These are phyloP conservation scores for Trametes maxima DNA, from an alignment of 768 basidiomycete species.

Conservation along the genomic window DNA sequence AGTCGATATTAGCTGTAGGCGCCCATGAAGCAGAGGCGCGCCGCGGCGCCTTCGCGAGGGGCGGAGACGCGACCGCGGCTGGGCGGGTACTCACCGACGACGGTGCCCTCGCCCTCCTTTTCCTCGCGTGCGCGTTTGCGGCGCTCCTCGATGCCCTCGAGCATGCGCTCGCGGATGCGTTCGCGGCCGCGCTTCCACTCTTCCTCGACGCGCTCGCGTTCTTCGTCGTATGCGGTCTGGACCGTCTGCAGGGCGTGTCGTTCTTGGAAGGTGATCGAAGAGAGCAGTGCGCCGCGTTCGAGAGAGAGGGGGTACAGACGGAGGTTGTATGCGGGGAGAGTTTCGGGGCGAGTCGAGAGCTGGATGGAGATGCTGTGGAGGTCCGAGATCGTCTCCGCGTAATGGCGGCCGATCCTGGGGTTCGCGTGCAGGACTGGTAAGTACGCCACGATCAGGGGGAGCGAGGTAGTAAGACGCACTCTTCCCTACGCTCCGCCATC, in stretches of 20 bases:
- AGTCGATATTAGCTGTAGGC: background rate
- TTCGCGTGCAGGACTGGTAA: conserved; percentile 4
- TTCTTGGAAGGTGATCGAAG: conserved; percentile 68
- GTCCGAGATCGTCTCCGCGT: conserved; percentile 60
- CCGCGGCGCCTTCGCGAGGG: background rate
- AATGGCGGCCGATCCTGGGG: conserved; percentile 54
- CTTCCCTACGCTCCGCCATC: conserved; percentile 72
- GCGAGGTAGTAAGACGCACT: conserved; percentile 48
- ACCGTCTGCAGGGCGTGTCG: conserved; percentile 66
- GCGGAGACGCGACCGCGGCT: background rate
- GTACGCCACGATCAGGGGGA: background rate
- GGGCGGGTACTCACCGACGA: conserved; percentile 51
- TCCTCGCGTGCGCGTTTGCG: conserved; percentile 79
- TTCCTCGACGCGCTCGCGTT: conserved; percentile 77
- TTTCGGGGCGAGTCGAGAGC: conserved; percentile 70
- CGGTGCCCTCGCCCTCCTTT: conserved; percentile 86
- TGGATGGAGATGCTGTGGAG: conserved; percentile 62
- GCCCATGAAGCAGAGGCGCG: conserved; percentile 3
- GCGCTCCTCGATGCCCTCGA: conserved; percentile 86
- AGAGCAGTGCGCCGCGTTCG: conserved; percentile 74
- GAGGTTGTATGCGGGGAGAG: conserved; percentile 64
- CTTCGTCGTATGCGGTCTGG: conserved; percentile 74
- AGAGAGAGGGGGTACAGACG: conserved; percentile 73
- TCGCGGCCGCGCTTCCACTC: conserved; percentile 80
- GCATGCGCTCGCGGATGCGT: conserved; percentile 70